These are phyloP conservation scores for Nicotiana tomentosiformis DNA, from an alignment of 257 asterid genomes.

Conservation along the genomic window DNA sequence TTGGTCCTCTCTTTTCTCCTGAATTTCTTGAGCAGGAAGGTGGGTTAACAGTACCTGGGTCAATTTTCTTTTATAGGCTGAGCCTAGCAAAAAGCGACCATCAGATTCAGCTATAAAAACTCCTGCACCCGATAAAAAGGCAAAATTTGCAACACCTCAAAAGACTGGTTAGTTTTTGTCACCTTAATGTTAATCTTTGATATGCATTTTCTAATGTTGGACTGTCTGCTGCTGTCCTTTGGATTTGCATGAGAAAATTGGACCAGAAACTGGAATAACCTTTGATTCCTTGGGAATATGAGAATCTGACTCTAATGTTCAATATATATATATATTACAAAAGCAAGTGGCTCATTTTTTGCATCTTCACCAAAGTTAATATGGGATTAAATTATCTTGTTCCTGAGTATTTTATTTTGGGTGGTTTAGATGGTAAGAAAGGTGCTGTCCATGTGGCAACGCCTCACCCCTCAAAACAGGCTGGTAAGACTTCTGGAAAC, in stretches of 20 bases:
- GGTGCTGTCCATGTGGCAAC: conserved; percentile 70
- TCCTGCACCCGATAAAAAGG: conserved; percentile 64
- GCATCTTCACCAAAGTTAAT: neutral
- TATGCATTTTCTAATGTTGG: neutral
- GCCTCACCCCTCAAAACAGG: conserved; percentile 81
- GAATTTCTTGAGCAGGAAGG: neutral
- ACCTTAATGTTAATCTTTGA: neutral
- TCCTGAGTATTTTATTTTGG: neutral
- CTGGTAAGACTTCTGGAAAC: conserved; percentile 58
- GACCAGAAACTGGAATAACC: neutral
- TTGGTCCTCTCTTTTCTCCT: neutral
- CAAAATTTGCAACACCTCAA: conserved; percentile 69
- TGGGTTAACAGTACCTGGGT: neutral
- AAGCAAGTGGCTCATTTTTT: neutral
- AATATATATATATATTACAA: no score
- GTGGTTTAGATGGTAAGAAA: conserved; percentile 63
- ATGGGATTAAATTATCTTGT: neutral
- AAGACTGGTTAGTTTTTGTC: conserved; percentile 49
- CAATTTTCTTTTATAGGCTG: conserved; percentile 28
- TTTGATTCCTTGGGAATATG: neutral
- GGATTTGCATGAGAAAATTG: neutral
- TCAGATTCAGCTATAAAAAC: conserved; percentile 47
- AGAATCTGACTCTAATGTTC: neutral
- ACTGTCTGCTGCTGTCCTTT: neutral
- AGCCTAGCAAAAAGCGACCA: conserved; percentile 48